Evolutionary conservation across 2,329 filamentous ascomycete genomes (phyloP).

Genomic region (Blastomyces percursus): DNA sequence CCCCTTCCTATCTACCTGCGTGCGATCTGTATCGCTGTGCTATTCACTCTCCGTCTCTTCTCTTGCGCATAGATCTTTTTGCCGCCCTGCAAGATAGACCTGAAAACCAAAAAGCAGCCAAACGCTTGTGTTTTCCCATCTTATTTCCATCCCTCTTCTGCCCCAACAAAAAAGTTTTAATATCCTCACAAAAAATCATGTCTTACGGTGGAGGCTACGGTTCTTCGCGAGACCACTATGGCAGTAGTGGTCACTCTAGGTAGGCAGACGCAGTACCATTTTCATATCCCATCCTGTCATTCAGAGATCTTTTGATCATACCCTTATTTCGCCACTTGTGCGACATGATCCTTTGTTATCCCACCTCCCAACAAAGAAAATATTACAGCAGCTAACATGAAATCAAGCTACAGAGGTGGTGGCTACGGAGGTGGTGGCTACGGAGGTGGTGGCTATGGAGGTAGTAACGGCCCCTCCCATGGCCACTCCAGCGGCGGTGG

Average conservation of each 20-base stretch:
- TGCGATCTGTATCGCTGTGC: conserved; percentile 12
- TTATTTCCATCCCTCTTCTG: conserved; percentile 9
- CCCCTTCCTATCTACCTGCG: conserved; percentile 3
- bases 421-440: neutral
- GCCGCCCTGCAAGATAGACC: neutral
- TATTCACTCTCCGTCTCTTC: conserved; percentile 17
- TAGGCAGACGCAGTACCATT: conserved; percentile 21
- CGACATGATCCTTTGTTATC: neutral
- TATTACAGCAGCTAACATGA: conserved; percentile 11
- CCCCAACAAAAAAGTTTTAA: conserved; percentile 6
- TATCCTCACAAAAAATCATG: conserved; percentile 41
- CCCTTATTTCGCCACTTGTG: neutral
- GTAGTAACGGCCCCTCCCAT: neutral
- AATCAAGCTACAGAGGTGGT: conserved; percentile 21
- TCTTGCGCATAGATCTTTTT: conserved; percentile 5
- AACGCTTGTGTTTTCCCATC: conserved; percentile 9
- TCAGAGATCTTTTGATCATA: neutral
- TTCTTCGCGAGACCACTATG: conserved; percentile 39
- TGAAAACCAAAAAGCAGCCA: neutral
- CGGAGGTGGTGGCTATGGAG: neutral
- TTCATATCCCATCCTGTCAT: conserved; percentile 6
- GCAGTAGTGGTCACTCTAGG: conserved; percentile 43
- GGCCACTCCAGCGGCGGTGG: conserved; percentile 8
- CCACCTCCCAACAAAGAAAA: neutral
- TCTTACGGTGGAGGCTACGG: conserved; percentile 52